A percentile compares a stretch with the other conserved stretches of the same genome.
Conservation (phyloP, 768 basidiomycete genomes). For the Xerocomellus intermedius region DNA sequence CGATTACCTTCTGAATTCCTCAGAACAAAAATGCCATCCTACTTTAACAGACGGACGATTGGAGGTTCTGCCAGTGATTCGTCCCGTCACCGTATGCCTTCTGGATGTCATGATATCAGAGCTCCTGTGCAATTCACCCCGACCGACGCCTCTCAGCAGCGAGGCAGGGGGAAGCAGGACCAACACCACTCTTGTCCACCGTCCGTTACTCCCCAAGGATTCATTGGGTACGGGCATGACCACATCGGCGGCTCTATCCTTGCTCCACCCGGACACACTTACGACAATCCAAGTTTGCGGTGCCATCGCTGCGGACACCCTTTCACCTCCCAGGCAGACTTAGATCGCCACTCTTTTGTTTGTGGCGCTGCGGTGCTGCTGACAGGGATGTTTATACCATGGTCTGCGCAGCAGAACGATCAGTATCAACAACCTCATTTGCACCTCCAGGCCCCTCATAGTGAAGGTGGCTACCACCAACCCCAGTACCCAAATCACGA, state of each 20-base stretch:
- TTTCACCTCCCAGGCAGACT: conserved; percentile 7
- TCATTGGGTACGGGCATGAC: neutral
- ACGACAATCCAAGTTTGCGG: neutral
- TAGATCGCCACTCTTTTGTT: conserved; percentile 6
- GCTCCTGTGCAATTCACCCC: neutral
- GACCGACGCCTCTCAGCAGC: neutral
- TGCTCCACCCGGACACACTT: neutral
- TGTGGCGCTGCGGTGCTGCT: conserved; percentile 15
- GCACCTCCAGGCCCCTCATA: neutral
- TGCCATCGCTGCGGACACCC: conserved; percentile 18
- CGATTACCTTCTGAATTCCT: neutral
- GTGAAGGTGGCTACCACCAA: neutral
- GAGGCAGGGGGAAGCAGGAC: neutral
- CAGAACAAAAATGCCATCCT: conserved; percentile 3
- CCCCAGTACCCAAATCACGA: neutral
- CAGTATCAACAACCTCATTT: neutral
- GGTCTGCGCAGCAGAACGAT: neutral
- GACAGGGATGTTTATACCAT: conserved; percentile 14
- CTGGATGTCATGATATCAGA: neutral
- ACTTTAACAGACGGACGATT: conserved; percentile 3
- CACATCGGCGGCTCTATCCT: neutral
- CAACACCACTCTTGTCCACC: neutral
- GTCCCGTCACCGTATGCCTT: neutral
- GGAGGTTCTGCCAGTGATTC: neutral
- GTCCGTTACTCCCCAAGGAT: neutral